A percentile compares a stretch with the other conserved stretches of the same genome.
Conservation (phyloP, 352 stramenopile genomes). For the Phytophthora kernoviae region DNA sequence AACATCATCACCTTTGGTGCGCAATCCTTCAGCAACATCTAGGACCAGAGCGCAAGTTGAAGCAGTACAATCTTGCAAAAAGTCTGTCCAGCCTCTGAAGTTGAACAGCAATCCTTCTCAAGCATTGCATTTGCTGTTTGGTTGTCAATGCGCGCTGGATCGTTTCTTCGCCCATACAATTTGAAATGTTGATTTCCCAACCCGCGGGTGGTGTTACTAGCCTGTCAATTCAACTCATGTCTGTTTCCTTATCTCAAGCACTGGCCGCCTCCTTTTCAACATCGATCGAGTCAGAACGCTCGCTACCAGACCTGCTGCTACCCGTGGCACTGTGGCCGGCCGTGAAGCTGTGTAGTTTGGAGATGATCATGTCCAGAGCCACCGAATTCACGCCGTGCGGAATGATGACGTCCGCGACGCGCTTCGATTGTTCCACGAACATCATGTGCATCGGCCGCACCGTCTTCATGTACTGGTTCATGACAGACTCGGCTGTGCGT, state of each 20-base stretch:
- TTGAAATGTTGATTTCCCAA: constrained; percentile 21
- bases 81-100: too few species aligned
- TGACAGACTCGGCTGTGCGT: constrained; percentile 93
- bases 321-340: constrained; percentile 35
- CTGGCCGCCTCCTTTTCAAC: constrained; percentile 31
- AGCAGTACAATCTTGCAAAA: too few species aligned
- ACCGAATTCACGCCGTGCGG: constrained; percentile 93
- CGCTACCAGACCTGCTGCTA: constrained; percentile 50
- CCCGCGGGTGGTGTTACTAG: constrained; percentile 17
- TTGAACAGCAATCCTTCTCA: too few species aligned
- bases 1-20: too few species aligned
- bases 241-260: constrained; percentile 17
- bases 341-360: constrained; percentile 85
- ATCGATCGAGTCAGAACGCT: constrained; percentile 54
- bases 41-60: too few species aligned
- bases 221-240: constrained; percentile 25
- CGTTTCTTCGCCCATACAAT: constrained; percentile 29
- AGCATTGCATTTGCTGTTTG: background rate
- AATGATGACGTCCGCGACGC: constrained; percentile 95
- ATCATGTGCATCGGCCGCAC: constrained; percentile 98
- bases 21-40: too few species aligned
- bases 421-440: constrained; percentile 98
- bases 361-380: constrained; percentile 94
- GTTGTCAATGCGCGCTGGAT: constrained; percentile 10
- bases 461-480: constrained; percentile 97